Evolutionary conservation across 768 basidiomycete genomes (phyloP).

Genomic region (Sporobolomyces phaffii): DNA sequence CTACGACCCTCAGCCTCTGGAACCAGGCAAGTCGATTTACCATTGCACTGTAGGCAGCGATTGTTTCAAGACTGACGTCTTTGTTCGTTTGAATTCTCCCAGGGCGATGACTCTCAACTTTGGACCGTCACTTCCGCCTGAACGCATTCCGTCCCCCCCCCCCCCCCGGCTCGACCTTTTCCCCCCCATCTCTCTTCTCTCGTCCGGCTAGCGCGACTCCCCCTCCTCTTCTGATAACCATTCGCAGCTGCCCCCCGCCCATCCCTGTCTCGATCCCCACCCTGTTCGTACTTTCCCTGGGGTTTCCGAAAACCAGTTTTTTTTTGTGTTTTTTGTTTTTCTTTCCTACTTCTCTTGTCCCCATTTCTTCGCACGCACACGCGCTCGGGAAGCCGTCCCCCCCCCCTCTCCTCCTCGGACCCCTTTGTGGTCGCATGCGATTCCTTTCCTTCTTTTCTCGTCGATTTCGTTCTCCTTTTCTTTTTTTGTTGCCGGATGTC

Average conservation of each 20-base stretch:
- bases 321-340: background rate
- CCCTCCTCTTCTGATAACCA: background rate
- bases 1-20: conserved; percentile 24
- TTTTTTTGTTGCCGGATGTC: background rate
- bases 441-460: too few relatives aligned
- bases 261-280: background rate
- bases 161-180: background rate
- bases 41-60: too few relatives aligned
- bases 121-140: conserved; percentile 29
- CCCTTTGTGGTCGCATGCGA: too few relatives aligned
- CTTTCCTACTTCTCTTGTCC: too few relatives aligned
- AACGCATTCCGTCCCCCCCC: background rate
- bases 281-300: background rate
- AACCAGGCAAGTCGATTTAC: background rate
- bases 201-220: background rate
- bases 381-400: too few relatives aligned
- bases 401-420: too few relatives aligned
- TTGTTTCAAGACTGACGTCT: too few relatives aligned
- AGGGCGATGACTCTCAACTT: conserved; percentile 17
- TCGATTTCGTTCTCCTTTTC: background rate
- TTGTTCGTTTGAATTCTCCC: too few relatives aligned
- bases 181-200: background rate
- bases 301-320: too few relatives aligned
- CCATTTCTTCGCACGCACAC: too few relatives aligned
- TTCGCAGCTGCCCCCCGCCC: background rate